Evolutionary conservation across 73 alveolate species (phyloP).

Genomic region (Durusdinium trenchii): DNA sequence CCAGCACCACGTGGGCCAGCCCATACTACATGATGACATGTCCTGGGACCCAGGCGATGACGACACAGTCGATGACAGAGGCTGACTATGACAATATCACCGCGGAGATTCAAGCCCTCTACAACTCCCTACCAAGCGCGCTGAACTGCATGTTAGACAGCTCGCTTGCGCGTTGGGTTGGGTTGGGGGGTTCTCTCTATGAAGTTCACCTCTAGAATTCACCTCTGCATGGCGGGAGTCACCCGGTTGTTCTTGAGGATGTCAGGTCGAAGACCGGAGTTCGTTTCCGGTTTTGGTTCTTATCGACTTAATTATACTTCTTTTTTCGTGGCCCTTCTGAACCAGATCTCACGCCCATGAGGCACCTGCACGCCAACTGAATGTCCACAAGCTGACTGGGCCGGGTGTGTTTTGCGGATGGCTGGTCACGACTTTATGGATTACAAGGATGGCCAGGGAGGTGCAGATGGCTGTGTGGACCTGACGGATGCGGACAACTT

Average conservation of each 20-base stretch:
- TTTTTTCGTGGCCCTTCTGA: neutral
- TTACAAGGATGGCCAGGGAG: conserved; percentile 87
- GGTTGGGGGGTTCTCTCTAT: no score
- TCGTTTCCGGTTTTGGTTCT: no score
- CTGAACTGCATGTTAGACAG: no score
- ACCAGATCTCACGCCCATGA: neutral
- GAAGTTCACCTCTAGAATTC: no score
- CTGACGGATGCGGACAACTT: conserved; percentile 66
- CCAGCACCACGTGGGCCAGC: conserved; percentile 64
- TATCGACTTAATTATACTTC: no score
- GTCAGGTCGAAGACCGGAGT: no score
- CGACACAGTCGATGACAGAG: conserved; percentile 59
- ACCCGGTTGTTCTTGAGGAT: no score
- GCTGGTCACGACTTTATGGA: conserved; percentile 90
- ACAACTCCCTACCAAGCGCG: conserved; percentile 60
- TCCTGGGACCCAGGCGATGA: conserved; percentile 58
- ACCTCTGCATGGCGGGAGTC: no score
- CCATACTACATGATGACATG: conserved; percentile 66
- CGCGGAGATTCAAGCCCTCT: conserved; percentile 30
- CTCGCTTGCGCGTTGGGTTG: no score
- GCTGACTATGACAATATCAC: conserved; percentile 54
- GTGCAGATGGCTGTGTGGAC: conserved; percentile 89
- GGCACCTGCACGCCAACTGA: conserved; percentile 81
- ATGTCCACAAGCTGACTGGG: conserved; percentile 95
- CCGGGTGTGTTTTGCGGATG: conserved; percentile 86